Percentiles rank a stretch among this genome's conserved stretches.
These are phyloP conservation scores for Cladosporium sp. DNA, from an alignment of 2,329 filamentous ascomycete species.

Conservation along the genomic window DNA sequence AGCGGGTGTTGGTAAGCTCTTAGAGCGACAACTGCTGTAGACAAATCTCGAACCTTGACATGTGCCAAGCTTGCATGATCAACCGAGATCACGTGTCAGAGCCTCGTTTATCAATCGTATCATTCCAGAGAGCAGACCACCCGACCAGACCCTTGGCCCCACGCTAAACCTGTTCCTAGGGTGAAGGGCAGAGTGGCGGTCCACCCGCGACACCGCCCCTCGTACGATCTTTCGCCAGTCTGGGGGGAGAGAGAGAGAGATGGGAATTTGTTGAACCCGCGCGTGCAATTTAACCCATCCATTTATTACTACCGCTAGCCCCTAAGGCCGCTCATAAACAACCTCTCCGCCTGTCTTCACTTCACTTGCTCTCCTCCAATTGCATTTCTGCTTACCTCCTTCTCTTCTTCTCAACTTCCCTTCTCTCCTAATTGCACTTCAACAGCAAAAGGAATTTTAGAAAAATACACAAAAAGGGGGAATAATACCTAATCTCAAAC, in stretches of 20 bases:
- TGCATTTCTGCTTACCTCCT: background rate
- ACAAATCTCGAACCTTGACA: too few species aligned
- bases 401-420: background rate
- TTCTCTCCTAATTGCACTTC: background rate
- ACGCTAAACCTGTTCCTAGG: background rate
- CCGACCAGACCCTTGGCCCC: background rate
- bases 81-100: too few species aligned
- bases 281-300: background rate
- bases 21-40: too few species aligned
- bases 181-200: background rate
- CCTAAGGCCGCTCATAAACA: background rate
- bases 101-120: too few species aligned
- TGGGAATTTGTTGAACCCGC: background rate
- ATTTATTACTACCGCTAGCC: too few species aligned
- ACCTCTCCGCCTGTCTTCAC: background rate
- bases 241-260: too few species aligned
- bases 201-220: background rate
- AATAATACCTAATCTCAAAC: background rate
- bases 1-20: too few species aligned
- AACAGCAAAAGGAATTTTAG: too few species aligned
- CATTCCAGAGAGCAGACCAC: too few species aligned
- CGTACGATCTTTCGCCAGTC: background rate
- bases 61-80: too few species aligned
- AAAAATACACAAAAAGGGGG: too few species aligned
- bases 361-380: background rate